These are phyloP conservation scores for Fusarium compactum DNA, from an alignment of 2,329 filamentous ascomycete species.

Conservation along the genomic window DNA sequence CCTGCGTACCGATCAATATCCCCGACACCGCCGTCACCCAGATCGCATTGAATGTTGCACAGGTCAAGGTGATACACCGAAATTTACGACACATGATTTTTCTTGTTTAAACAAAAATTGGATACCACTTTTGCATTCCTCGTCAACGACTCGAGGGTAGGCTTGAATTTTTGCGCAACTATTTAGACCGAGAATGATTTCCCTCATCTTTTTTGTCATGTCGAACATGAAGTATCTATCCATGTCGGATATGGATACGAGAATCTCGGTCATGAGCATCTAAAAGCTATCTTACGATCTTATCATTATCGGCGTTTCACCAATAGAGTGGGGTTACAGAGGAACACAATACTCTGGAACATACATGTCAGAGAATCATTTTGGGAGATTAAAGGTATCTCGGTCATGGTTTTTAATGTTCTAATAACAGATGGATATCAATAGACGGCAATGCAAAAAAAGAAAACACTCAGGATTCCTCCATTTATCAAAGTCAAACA, in stretches of 20 bases:
- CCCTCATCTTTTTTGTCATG: slow-evolving; percentile 16
- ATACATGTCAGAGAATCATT: slow-evolving; percentile 11
- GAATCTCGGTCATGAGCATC: slow-evolving; percentile 1
- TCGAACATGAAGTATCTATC: slow-evolving; percentile 19
- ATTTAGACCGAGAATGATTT: slow-evolving; percentile 34
- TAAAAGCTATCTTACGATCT: slow-evolving; percentile 7
- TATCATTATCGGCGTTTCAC: slow-evolving; percentile 35
- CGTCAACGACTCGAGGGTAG: slow-evolving; percentile 21
- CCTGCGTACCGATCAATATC: slow-evolving; percentile 41
- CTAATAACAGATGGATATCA: slow-evolving; percentile 28
- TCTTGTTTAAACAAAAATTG: slow-evolving; percentile 23
- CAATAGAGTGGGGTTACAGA: slow-evolving; percentile 35
- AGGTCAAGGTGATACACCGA: slow-evolving; percentile 1
- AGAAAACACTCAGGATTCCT: slow-evolving; percentile 3
- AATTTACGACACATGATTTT: slow-evolving; percentile 21
- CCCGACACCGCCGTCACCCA: slow-evolving; percentile 44
- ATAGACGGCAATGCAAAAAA: slow-evolving; percentile 7
- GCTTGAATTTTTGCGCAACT: slow-evolving; percentile 17
- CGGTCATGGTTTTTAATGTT: slow-evolving; percentile 1
- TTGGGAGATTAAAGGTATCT: background rate
- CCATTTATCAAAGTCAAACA: slow-evolving; percentile 6
- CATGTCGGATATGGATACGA: background rate
- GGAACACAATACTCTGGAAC: slow-evolving; percentile 23
- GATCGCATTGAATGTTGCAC: slow-evolving; percentile 35
- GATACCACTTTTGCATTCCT: slow-evolving; percentile 37